Evolutionary conservation across 495 filamentous ascomycete species (phyloP).

Genomic region (Chaetomidium leptoderma): DNA sequence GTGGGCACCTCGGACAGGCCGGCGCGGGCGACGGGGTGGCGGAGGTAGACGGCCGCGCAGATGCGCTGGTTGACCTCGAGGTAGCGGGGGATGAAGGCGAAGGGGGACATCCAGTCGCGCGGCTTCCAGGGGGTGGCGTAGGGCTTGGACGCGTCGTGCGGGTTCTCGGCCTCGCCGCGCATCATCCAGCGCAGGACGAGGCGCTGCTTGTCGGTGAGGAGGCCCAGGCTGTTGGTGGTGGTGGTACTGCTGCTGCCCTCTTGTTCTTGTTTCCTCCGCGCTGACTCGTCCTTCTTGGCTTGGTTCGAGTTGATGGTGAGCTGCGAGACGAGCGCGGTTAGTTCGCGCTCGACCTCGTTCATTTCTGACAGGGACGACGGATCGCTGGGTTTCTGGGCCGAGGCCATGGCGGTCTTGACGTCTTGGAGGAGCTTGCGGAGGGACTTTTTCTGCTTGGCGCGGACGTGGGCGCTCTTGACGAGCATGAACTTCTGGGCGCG

Average conservation of each 20-base stretch:
- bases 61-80: slow-evolving; percentile 96
- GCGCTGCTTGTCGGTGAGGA: slow-evolving; percentile 9
- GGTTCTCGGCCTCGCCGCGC: slow-evolving; percentile 55
- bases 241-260: background rate
- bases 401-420: slow-evolving; percentile 26
- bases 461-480: slow-evolving; percentile 13
- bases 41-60: slow-evolving; percentile 89
- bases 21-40: slow-evolving; percentile 88
- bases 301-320: slow-evolving; percentile 15
- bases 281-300: slow-evolving; percentile 3
- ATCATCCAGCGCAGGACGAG: slow-evolving; percentile 27
- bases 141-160: slow-evolving; percentile 69
- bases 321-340: slow-evolving; percentile 25
- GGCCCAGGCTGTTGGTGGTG: background rate
- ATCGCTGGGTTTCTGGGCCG: slow-evolving; percentile 17
- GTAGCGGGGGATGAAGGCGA: slow-evolving; percentile 92
- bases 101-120: slow-evolving; percentile 80
- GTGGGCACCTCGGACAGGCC: slow-evolving; percentile 87
- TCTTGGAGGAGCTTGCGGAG: slow-evolving; percentile 35
- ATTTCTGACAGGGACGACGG: background rate
- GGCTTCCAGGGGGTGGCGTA: slow-evolving; percentile 90
- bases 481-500: slow-evolving; percentile 30
- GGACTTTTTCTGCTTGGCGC: slow-evolving; percentile 35
- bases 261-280: slow-evolving; percentile 22
- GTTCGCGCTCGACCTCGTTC: slow-evolving; percentile 21